A percentile compares a stretch with the other conserved stretches of the same genome.
Evolutionary conservation across 2,329 filamentous ascomycete species (phyloP).

Genomic region (Ustilaginoidea virens): DNA sequence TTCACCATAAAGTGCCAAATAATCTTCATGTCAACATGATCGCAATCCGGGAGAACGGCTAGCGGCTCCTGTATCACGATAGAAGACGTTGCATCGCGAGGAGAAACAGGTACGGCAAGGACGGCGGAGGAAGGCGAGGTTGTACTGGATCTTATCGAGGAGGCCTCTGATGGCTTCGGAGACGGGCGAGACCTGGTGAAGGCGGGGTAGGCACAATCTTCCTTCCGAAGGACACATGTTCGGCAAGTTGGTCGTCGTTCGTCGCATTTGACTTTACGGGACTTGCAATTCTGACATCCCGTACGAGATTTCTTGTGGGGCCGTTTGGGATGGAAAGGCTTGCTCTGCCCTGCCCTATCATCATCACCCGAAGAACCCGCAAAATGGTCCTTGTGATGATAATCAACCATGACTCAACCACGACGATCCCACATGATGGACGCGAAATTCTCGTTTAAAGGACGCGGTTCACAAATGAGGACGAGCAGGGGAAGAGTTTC

Average conservation of each 20-base stretch:
- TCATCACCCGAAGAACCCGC: no score
- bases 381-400: no score
- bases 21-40: conserved; percentile 33
- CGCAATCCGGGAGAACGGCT: conserved; percentile 4
- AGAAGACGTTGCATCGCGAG: not conserved
- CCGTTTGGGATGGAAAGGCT: conserved; percentile 27
- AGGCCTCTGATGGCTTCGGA: not conserved
- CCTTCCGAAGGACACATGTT: conserved; percentile 30
- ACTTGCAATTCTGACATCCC: conserved; percentile 39
- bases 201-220: conserved; percentile 28
- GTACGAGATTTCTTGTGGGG: conserved; percentile 39
- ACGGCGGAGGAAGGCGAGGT: conserved; percentile 3
- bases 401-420: no score
- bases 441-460: no score
- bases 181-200: conserved; percentile 8
- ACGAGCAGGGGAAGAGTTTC: no score
- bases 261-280: conserved; percentile 39
- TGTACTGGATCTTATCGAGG: not conserved
- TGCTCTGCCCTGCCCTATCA: no score
- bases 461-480: no score
- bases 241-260: conserved; percentile 33
- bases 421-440: no score
- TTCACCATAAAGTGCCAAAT: conserved; percentile 38
- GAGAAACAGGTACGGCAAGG: not conserved
- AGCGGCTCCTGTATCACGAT: conserved; percentile 9